Base-by-base conservation (phyloP, 2,329 filamentous ascomycete species). In the Verticillium tricorpus region DNA sequence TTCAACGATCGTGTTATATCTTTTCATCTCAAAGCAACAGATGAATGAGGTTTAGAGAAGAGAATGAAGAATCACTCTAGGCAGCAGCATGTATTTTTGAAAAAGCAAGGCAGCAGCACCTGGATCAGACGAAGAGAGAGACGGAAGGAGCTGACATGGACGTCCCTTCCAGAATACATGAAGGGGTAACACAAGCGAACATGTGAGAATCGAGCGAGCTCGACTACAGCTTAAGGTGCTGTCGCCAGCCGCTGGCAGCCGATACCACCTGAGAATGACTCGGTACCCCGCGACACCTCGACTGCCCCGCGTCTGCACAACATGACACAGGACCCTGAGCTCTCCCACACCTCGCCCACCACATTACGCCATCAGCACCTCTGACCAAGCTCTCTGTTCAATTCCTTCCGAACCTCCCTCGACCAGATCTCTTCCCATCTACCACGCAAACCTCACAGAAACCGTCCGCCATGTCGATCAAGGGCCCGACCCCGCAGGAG, bases 401-500 rank as follows among this genome's bases (percentile, higher is more conserved):
- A 11, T 14, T 11, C 9, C 22, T 9, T 50, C 40, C 58, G 31
- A 37, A 25, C 28, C 12, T 15, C 12, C 19, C 14, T 32, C 45
- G 31, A 37, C 35, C 60, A 40, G n/a, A 35, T 32, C 22, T 22
- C 32, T 15, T 34, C 37, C 19, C 19, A 25, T 17, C 22, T 17
- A 50, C 8, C 40, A 9, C 11, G 17, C 9, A 35, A 9, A 3
- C 1, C 34, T 2, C 17, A 15, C 14, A 40, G 14, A 40, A n/a
- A n/a, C 45, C 45, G 8, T n/a, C 15, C 61, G 62, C 59, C 67
- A 79, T 82, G 75, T 80, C 80, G 61, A 75, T 82, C 74, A 87
- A 86, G 70, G 83, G 82, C 62, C 84, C 84, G n/a, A 77, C 78
- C 66, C 77, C 80, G 60, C 78, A 87, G 73, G 78, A 83, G 69